Evolutionary conservation across 441 rosid genomes (phyloP), one percentile per base, ranked within the genome.

Genomic region (Arabidopsis lyrata): DNA sequence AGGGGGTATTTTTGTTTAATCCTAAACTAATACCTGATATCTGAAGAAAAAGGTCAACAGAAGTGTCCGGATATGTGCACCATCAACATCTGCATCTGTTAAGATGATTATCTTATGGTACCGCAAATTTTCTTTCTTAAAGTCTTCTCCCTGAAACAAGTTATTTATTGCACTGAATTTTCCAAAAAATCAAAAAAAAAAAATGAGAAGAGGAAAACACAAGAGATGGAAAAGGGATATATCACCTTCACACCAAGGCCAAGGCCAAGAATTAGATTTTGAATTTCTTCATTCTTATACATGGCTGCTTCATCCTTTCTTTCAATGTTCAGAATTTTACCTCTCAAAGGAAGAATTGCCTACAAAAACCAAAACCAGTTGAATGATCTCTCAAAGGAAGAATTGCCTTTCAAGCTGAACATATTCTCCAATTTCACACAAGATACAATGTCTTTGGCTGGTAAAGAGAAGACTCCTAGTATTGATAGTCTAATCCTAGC

Each of bases 1-100:
- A 50, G 16, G 45, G 5, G 15, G 32, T 24, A 39, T 8, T 50
- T 50, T 22, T 16, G 38, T 27, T 27, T 9, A 13, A 56, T 58
- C 16, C 32, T 29, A 48, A 57, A 39, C 16, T 18, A 5, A 53
- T 85, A 95, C 99, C 99, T 91, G 99, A 82, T 92, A 95, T 91
- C 95, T 91, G 74, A 69, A 93, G 89, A 95, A 93, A 82, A 95
- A 95, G 36, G 97, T 95, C 80, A 91, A 77, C 22, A 95, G 76
- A 65, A 95, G 91, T n/a, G 99, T 95, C 61, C 97, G 82, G 77
- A 95, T 95, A 81, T 93, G 98, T 78, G 98, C 99, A 78, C 97
- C 98, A 83, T 95, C 98, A 63, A 95, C 97, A 81, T 95, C 99
- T 71, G 98, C 99, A 86, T 95, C 98, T 50, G 99, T 93, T 77